These are phyloP conservation scores for Teunomyces kruisii DNA, from an alignment of 805 yeast genomes.

Conservation along the genomic window DNA sequence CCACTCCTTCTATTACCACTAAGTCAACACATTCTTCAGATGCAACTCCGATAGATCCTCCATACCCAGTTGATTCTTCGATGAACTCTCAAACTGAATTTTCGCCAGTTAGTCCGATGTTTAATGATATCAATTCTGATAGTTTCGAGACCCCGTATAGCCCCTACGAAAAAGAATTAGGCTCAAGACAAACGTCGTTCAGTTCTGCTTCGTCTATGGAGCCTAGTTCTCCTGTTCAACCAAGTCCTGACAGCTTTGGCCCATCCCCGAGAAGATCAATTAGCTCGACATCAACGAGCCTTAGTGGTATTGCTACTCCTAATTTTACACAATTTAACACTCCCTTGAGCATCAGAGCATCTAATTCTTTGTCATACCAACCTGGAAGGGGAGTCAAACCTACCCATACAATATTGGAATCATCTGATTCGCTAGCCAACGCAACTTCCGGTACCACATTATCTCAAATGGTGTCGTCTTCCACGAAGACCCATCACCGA, in stretches of 20 bases:
- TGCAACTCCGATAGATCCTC: neutral
- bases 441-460: neutral
- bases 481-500: conserved; percentile 14
- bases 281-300: neutral
- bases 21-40: neutral
- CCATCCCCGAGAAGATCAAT: neutral
- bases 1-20: neutral
- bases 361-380: conserved; percentile 1
- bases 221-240: neutral
- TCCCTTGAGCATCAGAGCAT: conserved; percentile 1
- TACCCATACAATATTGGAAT: conserved; percentile 1
- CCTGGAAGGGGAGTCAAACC: neutral
- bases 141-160: neutral
- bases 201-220: conserved; percentile 1
- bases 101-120: conserved; percentile 1
- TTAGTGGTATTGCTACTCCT: neutral
- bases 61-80: conserved; percentile 3
- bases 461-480: conserved; percentile 3
- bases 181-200: neutral
- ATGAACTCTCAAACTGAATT: neutral
- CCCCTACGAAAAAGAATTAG: neutral
- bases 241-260: neutral
- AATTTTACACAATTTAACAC: neutral
- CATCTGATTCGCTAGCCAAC: neutral
- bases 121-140: neutral